These are phyloP conservation scores for Isabelozyma gotoi DNA, from an alignment of 805 yeast species.

Conservation along the genomic window DNA sequence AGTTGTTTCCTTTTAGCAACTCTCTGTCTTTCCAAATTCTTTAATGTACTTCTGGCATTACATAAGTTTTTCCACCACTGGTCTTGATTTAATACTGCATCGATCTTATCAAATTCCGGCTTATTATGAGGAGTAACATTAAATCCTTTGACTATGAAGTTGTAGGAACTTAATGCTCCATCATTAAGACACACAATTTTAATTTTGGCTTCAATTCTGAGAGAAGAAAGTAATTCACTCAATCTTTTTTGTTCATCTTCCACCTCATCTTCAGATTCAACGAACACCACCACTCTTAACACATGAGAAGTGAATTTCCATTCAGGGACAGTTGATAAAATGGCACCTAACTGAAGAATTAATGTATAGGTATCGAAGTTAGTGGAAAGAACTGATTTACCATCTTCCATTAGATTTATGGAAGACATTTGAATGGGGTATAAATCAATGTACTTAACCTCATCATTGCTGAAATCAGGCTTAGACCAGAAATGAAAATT, in stretches of 20 bases:
- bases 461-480: slow-evolving; percentile 15
- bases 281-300: slow-evolving; percentile 84
- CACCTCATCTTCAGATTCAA: slow-evolving; percentile 71
- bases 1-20: slow-evolving; percentile 9
- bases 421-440: slow-evolving; percentile 98
- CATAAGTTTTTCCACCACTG: slow-evolving; percentile 84
- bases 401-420: slow-evolving; percentile 62
- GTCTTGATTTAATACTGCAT: slow-evolving; percentile 53
- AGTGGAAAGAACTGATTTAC: slow-evolving; percentile 72
- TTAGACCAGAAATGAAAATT: slow-evolving; percentile 12
- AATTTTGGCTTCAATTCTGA: slow-evolving; percentile 84
- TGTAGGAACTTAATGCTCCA: slow-evolving; percentile 59
- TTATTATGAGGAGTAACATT: slow-evolving; percentile 28
- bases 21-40: slow-evolving; percentile 33
- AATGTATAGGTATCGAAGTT: slow-evolving; percentile 95
- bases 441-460: slow-evolving; percentile 69
- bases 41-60: slow-evolving; percentile 50
- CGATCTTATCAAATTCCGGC: slow-evolving; percentile 42
- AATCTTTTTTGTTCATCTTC: slow-evolving; percentile 68
- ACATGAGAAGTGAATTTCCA: slow-evolving; percentile 76
- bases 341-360: slow-evolving; percentile 91
- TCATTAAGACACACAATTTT: slow-evolving; percentile 67
- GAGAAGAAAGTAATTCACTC: slow-evolving; percentile 59
- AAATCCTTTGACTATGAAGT: slow-evolving; percentile 74
- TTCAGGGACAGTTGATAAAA: slow-evolving; percentile 85